Evolutionary conservation across 768 basidiomycete genomes (phyloP).

Genomic region (Termitomyces titanicus): DNA sequence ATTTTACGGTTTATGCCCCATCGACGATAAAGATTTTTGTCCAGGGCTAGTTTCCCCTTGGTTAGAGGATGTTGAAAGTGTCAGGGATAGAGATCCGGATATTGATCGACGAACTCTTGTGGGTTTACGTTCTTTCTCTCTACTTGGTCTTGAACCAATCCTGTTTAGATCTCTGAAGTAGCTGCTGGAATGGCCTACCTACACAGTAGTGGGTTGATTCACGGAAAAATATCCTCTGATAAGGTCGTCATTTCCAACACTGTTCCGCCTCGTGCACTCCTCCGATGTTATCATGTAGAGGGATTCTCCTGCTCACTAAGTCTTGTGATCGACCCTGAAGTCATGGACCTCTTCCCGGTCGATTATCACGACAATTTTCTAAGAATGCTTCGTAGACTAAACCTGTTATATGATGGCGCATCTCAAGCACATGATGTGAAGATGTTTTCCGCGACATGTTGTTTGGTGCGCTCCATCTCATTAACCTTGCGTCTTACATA

Average conservation of each 20-base stretch:
- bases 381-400: no score
- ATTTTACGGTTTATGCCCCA: not conserved
- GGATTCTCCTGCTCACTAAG: no score
- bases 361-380: no score
- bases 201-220: not conserved
- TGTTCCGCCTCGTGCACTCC: not conserved
- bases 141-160: not conserved
- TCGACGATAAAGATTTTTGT: not conserved
- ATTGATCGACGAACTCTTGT: not conserved
- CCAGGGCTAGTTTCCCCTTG: not conserved
- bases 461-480: no score
- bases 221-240: not conserved
- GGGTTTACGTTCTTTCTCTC: not conserved
- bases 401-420: no score
- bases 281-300: no score
- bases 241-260: not conserved
- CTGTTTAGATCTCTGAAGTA: not conserved
- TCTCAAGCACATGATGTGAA: no score
- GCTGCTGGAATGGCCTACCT: not conserved
- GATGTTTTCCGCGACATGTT: no score
- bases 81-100: not conserved
- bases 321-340: not conserved
- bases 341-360: no score
- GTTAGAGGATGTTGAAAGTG: not conserved
- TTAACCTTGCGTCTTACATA: no score